Evolutionary conservation across 768 basidiomycete species (phyloP).

Genomic region (Suillus plorans): DNA sequence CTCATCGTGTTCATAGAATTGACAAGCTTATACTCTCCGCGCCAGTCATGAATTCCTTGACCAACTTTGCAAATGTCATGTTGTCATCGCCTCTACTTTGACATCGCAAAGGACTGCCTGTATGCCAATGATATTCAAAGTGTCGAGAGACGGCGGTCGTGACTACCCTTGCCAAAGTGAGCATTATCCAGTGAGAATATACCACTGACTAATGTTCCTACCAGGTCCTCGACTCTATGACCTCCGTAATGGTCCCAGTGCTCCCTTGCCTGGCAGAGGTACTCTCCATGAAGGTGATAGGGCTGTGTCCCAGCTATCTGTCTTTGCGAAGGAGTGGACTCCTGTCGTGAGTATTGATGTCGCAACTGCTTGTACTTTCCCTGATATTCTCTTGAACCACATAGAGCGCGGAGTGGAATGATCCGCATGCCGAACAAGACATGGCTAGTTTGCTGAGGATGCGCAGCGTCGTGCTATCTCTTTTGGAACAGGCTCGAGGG

Average conservation of each 20-base stretch:
- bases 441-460: slow-evolving; percentile 65
- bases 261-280: slow-evolving; percentile 88
- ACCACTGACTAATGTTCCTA: background rate
- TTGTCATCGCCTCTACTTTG: slow-evolving; percentile 89
- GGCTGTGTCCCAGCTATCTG: slow-evolving; percentile 42
- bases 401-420: slow-evolving; percentile 63
- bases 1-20: too few species aligned
- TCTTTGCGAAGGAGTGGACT: slow-evolving; percentile 72
- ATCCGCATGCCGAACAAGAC: slow-evolving; percentile 52
- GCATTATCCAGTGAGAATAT: slow-evolving; percentile 11
- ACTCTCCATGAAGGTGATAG: slow-evolving; percentile 20
- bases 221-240: slow-evolving; percentile 68
- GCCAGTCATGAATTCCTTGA: slow-evolving; percentile 69
- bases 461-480: slow-evolving; percentile 56
- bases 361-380: background rate
- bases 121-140: slow-evolving; percentile 65
- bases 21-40: slow-evolving; percentile 8
- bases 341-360: slow-evolving; percentile 51
- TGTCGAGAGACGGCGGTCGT: slow-evolving; percentile 62
- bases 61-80: slow-evolving; percentile 77
- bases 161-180: slow-evolving; percentile 70
- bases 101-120: slow-evolving; percentile 85
- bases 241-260: slow-evolving; percentile 76
- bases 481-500: slow-evolving; percentile 75
- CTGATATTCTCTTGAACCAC: background rate